A percentile compares a stretch with the other conserved stretches of the same genome.
Conservation (phyloP, 768 basidiomycete genomes). For the Hortiboletus campestris region DNA sequence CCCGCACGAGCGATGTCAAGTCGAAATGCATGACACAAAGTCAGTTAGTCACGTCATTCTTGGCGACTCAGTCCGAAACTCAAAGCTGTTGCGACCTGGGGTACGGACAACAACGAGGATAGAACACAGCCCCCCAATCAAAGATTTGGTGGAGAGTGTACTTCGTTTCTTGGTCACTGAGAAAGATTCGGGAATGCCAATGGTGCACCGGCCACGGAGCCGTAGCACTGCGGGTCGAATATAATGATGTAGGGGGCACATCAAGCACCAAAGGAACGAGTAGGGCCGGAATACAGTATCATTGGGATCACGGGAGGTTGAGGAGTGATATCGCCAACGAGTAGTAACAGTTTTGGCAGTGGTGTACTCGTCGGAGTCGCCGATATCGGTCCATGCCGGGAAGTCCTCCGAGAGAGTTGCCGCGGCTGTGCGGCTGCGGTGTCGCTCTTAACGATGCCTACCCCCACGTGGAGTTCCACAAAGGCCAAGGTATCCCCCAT, state of each 20-base stretch:
- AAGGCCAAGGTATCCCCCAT: constrained; percentile 52
- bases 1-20: not conserved
- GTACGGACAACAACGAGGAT: not conserved
- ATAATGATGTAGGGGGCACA: not conserved
- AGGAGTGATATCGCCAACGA: not conserved
- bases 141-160: not conserved
- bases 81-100: not conserved
- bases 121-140: not conserved
- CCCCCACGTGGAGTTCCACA: constrained; percentile 53
- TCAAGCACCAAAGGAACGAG: not conserved
- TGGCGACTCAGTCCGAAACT: not conserved
- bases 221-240: not conserved
- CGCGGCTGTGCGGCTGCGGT: constrained; percentile 2
- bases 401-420: not conserved
- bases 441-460: constrained; percentile 22
- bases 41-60: constrained; percentile 1
- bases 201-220: not conserved
- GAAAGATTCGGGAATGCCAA: not conserved
- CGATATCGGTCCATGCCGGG: constrained; percentile 15
- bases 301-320: not conserved
- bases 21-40: not conserved
- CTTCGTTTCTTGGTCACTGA: not conserved
- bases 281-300: not conserved
- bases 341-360: not conserved
- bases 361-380: not conserved